phyloP scores from a whole-genome alignment of 257 asterid genomes.

The Penstemon newberryi region DNA sequence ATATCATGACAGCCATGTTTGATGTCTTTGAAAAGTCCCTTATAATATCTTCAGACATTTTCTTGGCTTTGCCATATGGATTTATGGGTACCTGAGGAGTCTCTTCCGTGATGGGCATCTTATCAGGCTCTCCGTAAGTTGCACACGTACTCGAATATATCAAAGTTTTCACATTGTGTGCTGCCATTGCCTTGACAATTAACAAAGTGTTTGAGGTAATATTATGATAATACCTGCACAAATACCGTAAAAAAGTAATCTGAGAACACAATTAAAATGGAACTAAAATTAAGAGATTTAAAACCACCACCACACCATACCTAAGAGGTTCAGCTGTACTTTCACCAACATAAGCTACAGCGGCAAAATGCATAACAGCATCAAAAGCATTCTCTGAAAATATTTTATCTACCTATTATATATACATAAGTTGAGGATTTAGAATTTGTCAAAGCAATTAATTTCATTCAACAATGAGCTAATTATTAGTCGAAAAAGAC shows the following conservation, averaged over 20 bases:
- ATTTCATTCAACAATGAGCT: not conserved
- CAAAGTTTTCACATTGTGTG: constrained; percentile 64
- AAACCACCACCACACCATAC: constrained; percentile 25
- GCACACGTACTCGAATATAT: constrained; percentile 89
- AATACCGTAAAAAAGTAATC: not conserved
- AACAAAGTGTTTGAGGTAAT: constrained; percentile 72
- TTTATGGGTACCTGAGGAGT: constrained; percentile 90
- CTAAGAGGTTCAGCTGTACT: constrained; percentile 77
- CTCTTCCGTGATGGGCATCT: constrained; percentile 77
- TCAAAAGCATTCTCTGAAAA: constrained; percentile 74
- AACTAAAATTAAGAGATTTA: too few species aligned
- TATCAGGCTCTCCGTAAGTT: constrained; percentile 86
- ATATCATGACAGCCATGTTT: constrained; percentile 79
- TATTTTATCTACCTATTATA: constrained; percentile 45
- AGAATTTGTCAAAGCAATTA: not conserved
- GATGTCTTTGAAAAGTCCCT: constrained; percentile 72
- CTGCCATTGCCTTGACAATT: constrained; percentile 70
- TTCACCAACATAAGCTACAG: constrained; percentile 91
- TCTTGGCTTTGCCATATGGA: constrained; percentile 94
- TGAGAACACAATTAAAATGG: too few species aligned
- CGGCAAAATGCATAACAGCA: constrained; percentile 91
- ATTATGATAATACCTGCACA: constrained; percentile 70
- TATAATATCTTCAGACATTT: constrained; percentile 90
- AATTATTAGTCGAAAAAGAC: constrained; percentile 2
- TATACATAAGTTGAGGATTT: constrained; percentile 31